Evolutionary conservation across 768 basidiomycete genomes (phyloP).

Genomic region (Guyanaporus albipodus): DNA sequence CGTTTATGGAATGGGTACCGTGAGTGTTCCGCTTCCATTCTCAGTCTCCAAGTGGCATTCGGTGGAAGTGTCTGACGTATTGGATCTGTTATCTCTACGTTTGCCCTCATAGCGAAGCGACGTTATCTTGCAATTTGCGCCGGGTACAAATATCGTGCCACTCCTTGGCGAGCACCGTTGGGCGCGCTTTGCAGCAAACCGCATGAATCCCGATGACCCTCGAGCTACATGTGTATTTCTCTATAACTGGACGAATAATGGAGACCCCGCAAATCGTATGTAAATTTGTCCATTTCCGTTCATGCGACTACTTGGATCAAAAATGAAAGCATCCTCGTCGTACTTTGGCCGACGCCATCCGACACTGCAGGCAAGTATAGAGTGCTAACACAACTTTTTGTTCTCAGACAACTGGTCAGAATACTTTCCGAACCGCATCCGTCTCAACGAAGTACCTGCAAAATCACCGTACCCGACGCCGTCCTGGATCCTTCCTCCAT

Average conservation of each 20-base stretch:
- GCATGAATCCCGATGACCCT: slow-evolving; percentile 4
- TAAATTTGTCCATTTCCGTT: background rate
- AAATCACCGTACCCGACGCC: slow-evolving; percentile 28
- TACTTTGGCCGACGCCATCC: no score
- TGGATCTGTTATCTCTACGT: background rate
- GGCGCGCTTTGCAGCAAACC: slow-evolving; percentile 8
- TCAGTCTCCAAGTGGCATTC: background rate
- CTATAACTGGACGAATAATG: slow-evolving; percentile 31
- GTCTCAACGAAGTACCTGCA: slow-evolving; percentile 10
- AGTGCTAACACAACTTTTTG: background rate
- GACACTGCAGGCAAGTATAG: background rate
- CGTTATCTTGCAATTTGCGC: slow-evolving; percentile 26
- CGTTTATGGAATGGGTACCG: slow-evolving; percentile 28
- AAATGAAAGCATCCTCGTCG: background rate
- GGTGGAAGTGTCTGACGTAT: background rate
- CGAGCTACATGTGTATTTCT: slow-evolving; percentile 23
- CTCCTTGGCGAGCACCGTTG: slow-evolving; percentile 28
- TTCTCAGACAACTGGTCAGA: slow-evolving; percentile 27
- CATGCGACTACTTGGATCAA: background rate
- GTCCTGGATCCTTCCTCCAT: slow-evolving; percentile 19
- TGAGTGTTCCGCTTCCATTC: slow-evolving; percentile 13
- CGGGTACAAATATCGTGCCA: slow-evolving; percentile 23
- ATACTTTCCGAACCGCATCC: slow-evolving; percentile 12
- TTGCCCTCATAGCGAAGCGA: slow-evolving; percentile 24
- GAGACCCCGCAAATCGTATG: slow-evolving; percentile 31